A percentile compares a stretch with the other conserved stretches of the same genome.
Evolutionary conservation across 176 grass and related monocot species (phyloP).

Genomic region (Echinochloa phyllopogon): DNA sequence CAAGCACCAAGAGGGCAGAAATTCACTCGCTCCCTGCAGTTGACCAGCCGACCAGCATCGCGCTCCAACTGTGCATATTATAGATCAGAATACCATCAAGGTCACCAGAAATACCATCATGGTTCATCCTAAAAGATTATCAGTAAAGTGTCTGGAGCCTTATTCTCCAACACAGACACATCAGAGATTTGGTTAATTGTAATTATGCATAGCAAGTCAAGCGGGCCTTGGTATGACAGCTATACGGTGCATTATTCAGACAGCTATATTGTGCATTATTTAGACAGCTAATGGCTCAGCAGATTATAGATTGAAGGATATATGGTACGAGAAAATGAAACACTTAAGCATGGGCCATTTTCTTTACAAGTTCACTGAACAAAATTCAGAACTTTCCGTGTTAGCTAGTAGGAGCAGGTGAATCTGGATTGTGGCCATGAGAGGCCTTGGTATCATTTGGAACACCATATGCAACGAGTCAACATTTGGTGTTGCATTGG

Average conservation of each 20-base stretch:
- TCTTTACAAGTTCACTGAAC: neutral
- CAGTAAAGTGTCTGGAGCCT: neutral
- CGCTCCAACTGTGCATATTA: constrained; percentile 73
- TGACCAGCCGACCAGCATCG: constrained; percentile 77
- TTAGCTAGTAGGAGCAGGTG: neutral
- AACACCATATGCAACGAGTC: neutral
- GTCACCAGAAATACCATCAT: constrained; percentile 7
- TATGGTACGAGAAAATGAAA: neutral
- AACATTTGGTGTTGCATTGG: constrained; percentile 4
- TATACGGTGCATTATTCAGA: neutral
- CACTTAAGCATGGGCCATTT: neutral
- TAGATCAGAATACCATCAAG: constrained; percentile 23
- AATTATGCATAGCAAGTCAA: constrained; percentile 19
- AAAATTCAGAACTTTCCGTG: neutral
- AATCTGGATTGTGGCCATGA: neutral
- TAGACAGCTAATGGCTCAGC: neutral
- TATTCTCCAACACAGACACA: neutral
- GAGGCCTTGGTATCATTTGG: neutral
- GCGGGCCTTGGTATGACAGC: neutral
- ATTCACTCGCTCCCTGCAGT: constrained; percentile 92
- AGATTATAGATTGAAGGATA: constrained; percentile 11
- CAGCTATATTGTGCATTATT: neutral
- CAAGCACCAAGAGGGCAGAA: constrained; percentile 96
- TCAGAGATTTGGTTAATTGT: neutral
- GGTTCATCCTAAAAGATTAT: neutral